Evolutionary conservation across 805 yeast genomes (phyloP).

Genomic region (Kodamaea lidongshanica): DNA sequence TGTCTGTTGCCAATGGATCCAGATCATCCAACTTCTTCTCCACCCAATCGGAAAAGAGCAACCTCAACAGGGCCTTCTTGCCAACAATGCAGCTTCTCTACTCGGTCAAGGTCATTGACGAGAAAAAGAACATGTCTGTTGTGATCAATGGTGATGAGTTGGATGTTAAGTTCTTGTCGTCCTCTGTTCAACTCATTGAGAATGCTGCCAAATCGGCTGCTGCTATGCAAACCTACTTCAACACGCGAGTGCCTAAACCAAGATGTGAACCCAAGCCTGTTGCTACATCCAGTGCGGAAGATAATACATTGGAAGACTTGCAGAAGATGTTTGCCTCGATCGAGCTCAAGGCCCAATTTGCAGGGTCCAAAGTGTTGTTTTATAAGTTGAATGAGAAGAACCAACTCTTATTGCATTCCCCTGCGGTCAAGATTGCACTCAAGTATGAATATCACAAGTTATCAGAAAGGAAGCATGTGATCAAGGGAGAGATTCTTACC

Average conservation of each 20-base stretch:
- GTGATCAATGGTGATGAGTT: conserved; percentile 59
- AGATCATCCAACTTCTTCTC: conserved; percentile 46
- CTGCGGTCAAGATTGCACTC: conserved; percentile 57
- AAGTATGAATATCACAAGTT: conserved; percentile 42
- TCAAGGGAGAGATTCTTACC: conserved; percentile 51
- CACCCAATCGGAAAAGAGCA: conserved; percentile 38
- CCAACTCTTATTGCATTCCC: conserved; percentile 63
- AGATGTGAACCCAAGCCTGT: neutral
- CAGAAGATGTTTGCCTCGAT: conserved; percentile 32
- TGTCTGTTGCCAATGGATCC: conserved; percentile 64
- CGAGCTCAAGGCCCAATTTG: conserved; percentile 52
- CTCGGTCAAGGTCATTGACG: conserved; percentile 23
- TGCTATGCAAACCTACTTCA: conserved; percentile 32
- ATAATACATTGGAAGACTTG: neutral
- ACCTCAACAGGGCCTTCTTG: conserved; percentile 57
- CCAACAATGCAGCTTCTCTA: conserved; percentile 62
- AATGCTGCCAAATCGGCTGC: conserved; percentile 43
- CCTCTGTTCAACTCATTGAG: conserved; percentile 51
- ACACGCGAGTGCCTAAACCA: conserved; percentile 12
- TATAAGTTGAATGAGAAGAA: conserved; percentile 43
- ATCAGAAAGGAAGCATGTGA: conserved; percentile 35
- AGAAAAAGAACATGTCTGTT: conserved; percentile 38
- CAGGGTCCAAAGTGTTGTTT: conserved; percentile 60
- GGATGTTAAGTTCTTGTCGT: conserved; percentile 58
- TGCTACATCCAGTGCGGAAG: neutral